A percentile compares a stretch with the other conserved stretches of the same genome.
These are phyloP conservation scores for Yamadazyma tumulicola DNA, from an alignment of 805 yeast species.

Conservation along the genomic window DNA sequence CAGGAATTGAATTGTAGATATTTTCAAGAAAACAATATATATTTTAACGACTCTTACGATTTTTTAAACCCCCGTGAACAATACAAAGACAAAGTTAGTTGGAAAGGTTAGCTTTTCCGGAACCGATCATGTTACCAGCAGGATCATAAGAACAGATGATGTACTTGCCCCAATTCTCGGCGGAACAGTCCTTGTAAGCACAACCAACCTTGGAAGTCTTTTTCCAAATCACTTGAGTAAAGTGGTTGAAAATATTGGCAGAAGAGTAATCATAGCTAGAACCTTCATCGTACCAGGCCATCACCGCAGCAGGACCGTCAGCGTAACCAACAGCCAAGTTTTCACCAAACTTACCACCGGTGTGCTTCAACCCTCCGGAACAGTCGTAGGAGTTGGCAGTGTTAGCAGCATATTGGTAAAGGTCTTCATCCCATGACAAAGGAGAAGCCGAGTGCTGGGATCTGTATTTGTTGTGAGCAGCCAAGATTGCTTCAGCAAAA, in stretches of 20 bases:
- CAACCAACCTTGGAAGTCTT: conserved; percentile 64
- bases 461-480: conserved; percentile 60
- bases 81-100: conserved; percentile 1
- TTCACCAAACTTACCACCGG: conserved; percentile 41
- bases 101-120: conserved; percentile 18
- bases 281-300: conserved; percentile 42
- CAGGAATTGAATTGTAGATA: too few relatives aligned
- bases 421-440: conserved; percentile 52
- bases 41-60: too few relatives aligned
- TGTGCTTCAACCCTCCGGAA: conserved; percentile 34
- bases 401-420: conserved; percentile 52
- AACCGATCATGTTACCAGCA: conserved; percentile 65
- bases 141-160: conserved; percentile 72
- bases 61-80: too few relatives aligned
- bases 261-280: conserved; percentile 23
- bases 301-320: conserved; percentile 26
- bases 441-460: conserved; percentile 48
- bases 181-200: conserved; percentile 58
- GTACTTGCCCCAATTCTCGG: conserved; percentile 49
- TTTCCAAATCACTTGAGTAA: conserved; percentile 79
- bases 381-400: conserved; percentile 47
- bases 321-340: conserved; percentile 38
- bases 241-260: conserved; percentile 51
- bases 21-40: too few relatives aligned
- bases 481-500: conserved; percentile 47